A percentile compares a stretch with the other conserved stretches of the same genome.
These are phyloP conservation scores for Silene conica DNA, from an alignment of 148 eudicot genomes.

Conservation along the genomic window DNA sequence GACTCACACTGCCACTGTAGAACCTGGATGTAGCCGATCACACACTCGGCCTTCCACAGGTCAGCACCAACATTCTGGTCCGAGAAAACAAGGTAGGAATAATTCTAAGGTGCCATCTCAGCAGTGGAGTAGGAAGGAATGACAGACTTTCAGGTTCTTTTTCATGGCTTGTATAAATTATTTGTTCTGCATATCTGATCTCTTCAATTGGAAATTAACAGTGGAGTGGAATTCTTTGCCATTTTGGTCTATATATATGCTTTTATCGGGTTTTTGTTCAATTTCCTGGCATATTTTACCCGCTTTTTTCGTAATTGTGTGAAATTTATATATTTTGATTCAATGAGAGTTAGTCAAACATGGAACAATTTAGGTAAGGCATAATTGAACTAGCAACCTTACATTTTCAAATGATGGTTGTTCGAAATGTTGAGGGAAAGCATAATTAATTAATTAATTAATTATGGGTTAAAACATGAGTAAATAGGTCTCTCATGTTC, in stretches of 20 bases:
- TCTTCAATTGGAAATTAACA: background rate
- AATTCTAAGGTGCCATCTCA: conserved; percentile 18
- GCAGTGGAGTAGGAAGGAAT: conserved; percentile 23
- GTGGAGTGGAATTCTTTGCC: background rate
- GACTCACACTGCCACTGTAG: conserved; percentile 4
- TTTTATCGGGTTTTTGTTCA: background rate
- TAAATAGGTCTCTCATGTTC: too few species aligned
- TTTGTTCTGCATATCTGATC: background rate
- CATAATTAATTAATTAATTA: too few species aligned
- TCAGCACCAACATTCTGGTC: conserved; percentile 14
- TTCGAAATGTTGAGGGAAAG: too few species aligned
- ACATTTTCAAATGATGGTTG: too few species aligned
- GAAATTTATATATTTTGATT: too few species aligned
- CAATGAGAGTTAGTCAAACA: too few species aligned
- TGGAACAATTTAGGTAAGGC: too few species aligned
- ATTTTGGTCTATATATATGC: background rate
- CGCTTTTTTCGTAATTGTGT: too few species aligned
- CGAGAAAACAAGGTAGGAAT: conserved; percentile 20
- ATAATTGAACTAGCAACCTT: too few species aligned
- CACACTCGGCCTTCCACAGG: conserved; percentile 16
- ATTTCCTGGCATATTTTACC: background rate
- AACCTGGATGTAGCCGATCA: conserved; percentile 17
- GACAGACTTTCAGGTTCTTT: conserved; percentile 3
- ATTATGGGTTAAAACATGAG: too few species aligned
- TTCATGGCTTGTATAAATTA: background rate